Evolutionary conservation across 1,284 basidiomycete species (phyloP).

Genomic region (Cryptococcus wingfieldii): DNA sequence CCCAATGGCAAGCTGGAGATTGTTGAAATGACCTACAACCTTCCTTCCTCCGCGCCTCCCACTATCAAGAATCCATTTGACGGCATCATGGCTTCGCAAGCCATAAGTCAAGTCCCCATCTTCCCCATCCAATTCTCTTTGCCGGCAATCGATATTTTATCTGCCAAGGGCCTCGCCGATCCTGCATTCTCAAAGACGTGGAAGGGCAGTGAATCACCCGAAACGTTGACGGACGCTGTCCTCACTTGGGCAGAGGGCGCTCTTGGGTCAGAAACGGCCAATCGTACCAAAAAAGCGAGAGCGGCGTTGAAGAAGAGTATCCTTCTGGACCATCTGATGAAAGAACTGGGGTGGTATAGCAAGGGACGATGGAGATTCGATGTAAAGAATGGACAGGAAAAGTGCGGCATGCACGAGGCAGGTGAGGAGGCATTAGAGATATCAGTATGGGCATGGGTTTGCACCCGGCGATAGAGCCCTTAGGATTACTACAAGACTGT

Average conservation of each 20-base stretch:
- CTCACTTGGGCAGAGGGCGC: conserved; percentile 28
- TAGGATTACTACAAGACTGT: not conserved
- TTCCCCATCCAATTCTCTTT: conserved; percentile 34
- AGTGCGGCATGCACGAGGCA: not conserved
- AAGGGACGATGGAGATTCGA: conserved; percentile 12
- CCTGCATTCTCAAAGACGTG: conserved; percentile 19
- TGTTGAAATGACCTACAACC: conserved; percentile 41
- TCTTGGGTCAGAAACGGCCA: conserved; percentile 23
- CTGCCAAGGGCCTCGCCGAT: not conserved
- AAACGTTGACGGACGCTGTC: conserved; percentile 28
- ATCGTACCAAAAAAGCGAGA: not conserved
- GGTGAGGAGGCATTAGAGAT: conserved; percentile 3
- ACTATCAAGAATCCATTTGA: conserved; percentile 32
- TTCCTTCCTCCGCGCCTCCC: conserved; percentile 22
- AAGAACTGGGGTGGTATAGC: conserved; percentile 2
- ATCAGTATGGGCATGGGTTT: conserved; percentile 14
- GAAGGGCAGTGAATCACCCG: conserved; percentile 10
- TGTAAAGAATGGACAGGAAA: not conserved
- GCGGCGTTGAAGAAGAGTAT: not conserved
- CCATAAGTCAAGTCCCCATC: conserved; percentile 34
- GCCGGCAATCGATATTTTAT: conserved; percentile 18
- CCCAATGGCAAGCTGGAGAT: conserved; percentile 47
- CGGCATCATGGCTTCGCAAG: conserved; percentile 31
- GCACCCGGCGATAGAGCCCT: conserved; percentile 6
- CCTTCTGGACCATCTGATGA: conserved; percentile 5